Evolutionary conservation across 768 basidiomycete species (phyloP), one percentile per base, ranked within the genome.

Genomic region (Amanita rimosa): DNA sequence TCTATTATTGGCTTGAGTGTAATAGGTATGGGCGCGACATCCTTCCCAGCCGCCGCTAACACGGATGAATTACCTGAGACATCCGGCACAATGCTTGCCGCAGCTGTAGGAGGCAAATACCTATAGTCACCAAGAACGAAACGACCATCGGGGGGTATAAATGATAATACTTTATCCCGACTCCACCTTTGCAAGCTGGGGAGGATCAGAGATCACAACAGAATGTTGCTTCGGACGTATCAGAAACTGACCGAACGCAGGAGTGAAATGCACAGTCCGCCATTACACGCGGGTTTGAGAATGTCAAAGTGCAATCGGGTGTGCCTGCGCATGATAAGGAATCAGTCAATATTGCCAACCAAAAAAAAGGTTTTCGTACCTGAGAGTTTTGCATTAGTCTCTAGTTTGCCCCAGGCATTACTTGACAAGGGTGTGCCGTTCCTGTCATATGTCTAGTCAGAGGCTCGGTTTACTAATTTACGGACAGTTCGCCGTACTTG

Each of bases 141-240:
- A 45, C 76, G 76, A 3, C 94, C 93, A 57, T 97, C 94, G 4
- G 94, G 94, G 5, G 94, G 94, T 17, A 97, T 78, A 61, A 97
- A 97, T 1, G 94, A 95, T 36, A 97, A 67, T 1, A 73, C 64
- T 57, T 78, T 83, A 58, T 88, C 82, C 34, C 81, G 78, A 19
- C 73, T 68, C 85, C 90, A 96, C 49, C 82, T 80, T 57, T 78
- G 82, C 21, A 94, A 68, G 33, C 92, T 94, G 55, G 16, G 22
- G 16, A 19, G 19, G 41, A 21, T 22, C 46, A 35, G 40, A 24
- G 5, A 24, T 24, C 5, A 24, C n/a, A 5, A 3, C 22, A 5
- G 22, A 24, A 24, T 3, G 22, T 24, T 24, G 22, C 22, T 24
- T 24, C n/a, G n/a, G n/a, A n/a, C n/a, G n/a, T n/a, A n/a, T n/a